Conservation (phyloP, 805 yeast species). For the Phaffomyces opuntiae region DNA sequence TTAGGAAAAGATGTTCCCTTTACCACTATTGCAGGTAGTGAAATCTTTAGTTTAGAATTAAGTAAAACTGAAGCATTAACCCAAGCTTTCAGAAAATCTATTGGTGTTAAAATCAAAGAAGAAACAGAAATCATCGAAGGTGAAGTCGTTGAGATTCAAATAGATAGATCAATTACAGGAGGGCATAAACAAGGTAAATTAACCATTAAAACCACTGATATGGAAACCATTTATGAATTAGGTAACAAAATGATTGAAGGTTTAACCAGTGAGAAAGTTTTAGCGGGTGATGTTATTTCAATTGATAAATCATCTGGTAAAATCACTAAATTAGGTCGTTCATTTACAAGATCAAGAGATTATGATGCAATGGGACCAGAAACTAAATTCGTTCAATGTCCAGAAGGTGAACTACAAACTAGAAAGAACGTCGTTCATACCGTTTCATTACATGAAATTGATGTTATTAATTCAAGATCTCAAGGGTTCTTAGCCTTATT, state of each 20-base stretch:
- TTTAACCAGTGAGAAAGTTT: conserved; percentile 85
- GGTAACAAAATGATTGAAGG: conserved; percentile 94
- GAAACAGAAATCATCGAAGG: conserved; percentile 98
- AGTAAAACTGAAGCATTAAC: conserved; percentile 94
- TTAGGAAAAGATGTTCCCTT: conserved; percentile 76
- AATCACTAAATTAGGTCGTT: conserved; percentile 89
- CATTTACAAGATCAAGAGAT: conserved; percentile 93
- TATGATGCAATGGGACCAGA: conserved; percentile 99
- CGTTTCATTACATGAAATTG: conserved; percentile 96
- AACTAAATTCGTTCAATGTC: conserved; percentile 94
- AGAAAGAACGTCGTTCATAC: conserved; percentile 95
- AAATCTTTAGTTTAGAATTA: conserved; percentile 84
- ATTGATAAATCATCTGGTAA: conserved; percentile 95
- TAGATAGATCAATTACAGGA: conserved; percentile 89
- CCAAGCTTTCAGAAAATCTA: conserved; percentile 92
- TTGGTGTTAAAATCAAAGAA: conserved; percentile 92
- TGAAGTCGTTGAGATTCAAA: conserved; percentile 95
- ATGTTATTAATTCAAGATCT: conserved; percentile 93
- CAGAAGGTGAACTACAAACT: conserved; percentile 97
- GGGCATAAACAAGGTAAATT: conserved; percentile 98
- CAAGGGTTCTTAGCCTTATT: conserved; percentile 96
- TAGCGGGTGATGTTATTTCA: conserved; percentile 95
- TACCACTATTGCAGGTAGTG: conserved; percentile 92
- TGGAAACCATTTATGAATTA: conserved; percentile 96
- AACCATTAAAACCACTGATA: conserved; percentile 94